These are phyloP conservation scores for Fusarium sp. DNA, from an alignment of 2,329 filamentous ascomycete species.

Conservation along the genomic window DNA sequence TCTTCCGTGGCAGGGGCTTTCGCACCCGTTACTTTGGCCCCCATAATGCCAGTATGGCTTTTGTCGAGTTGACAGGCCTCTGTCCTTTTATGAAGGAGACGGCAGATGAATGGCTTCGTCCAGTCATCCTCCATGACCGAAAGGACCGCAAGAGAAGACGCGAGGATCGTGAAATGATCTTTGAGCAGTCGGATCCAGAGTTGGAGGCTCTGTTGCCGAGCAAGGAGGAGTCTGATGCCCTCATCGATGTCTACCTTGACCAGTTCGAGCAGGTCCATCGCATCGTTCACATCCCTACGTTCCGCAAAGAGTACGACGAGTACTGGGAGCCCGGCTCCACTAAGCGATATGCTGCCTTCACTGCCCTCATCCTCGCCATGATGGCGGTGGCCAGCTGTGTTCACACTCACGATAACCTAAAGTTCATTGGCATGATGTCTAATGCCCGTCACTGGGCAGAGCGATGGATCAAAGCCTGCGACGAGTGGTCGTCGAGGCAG, in stretches of 20 bases:
- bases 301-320: slow-evolving; percentile 65
- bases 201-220: slow-evolving; percentile 64
- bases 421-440: slow-evolving; percentile 70
- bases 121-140: slow-evolving; percentile 65
- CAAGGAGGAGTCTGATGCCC: slow-evolving; percentile 61
- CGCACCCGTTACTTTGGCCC: slow-evolving; percentile 71
- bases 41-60: slow-evolving; percentile 71
- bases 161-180: slow-evolving; percentile 64
- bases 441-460: slow-evolving; percentile 66
- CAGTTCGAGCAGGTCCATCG: slow-evolving; percentile 68
- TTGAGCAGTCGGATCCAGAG: slow-evolving; percentile 59
- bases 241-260: slow-evolving; percentile 64
- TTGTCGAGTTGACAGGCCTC: slow-evolving; percentile 68
- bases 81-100: slow-evolving; percentile 73
- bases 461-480: slow-evolving; percentile 67
- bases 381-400: slow-evolving; percentile 70
- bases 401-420: slow-evolving; percentile 63
- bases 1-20: slow-evolving; percentile 70
- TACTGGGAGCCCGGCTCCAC: slow-evolving; percentile 64
- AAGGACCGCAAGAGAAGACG: slow-evolving; percentile 68
- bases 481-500: slow-evolving; percentile 66
- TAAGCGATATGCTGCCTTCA: slow-evolving; percentile 64
- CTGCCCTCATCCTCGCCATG: slow-evolving; percentile 69
- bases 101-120: slow-evolving; percentile 70
- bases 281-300: slow-evolving; percentile 71